Base-by-base conservation (phyloP, 2,329 filamentous ascomycete genomes). In the Aspergillus calidoustus region DNA sequence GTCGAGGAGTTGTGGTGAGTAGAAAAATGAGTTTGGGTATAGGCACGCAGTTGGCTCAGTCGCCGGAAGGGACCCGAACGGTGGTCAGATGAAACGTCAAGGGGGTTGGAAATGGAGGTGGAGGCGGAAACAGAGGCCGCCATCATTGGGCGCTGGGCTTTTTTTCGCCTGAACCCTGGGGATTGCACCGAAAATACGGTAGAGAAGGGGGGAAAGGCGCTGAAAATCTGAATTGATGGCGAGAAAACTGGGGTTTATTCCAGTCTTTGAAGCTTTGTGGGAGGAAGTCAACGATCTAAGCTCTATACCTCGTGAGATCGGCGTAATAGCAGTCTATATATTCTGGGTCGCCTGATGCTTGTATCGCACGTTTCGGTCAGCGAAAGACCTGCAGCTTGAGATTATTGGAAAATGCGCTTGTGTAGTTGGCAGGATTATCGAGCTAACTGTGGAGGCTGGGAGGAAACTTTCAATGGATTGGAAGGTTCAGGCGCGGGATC, bases 11-110 rank as follows among this genome's bases (percentile, higher is more conserved):
- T 62, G 47, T 67, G 64, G 48, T 66, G 66, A 55, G 65, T 56
- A 51, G 67, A 67, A 61, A 69, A 64, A 62, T 73, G 70, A 57
- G 69, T 72, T 50, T 77, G 72, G 3, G 76, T 76, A 66, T 77
- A 77, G 46, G 75, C 71, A 59, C 76, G 74, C 59, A 79, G 71
- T 68, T 76, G 76, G 70, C 76, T 79, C 51, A 80, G 68, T 53
- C 77, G 75, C 50, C 77, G 76, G 62, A 79, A 70, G 58, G 73
- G 74, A 56, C 76, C 72, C 50, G 71, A 68, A 64, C 76, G 75
- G 70, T 63, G 62, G 58, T 76, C 74, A 61, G 74, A 64, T 60
- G 72, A 43, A 41, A 54, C 38, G 15, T 57, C 62, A 64, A 69
- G 57, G 64, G 64, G 66, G 62, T 61, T 61, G 54, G 72, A 67